Evolutionary conservation across 495 filamentous ascomycete species (phyloP), one percentile per base, ranked within the genome.

Genomic region (Lasiosphaeria hispida): DNA sequence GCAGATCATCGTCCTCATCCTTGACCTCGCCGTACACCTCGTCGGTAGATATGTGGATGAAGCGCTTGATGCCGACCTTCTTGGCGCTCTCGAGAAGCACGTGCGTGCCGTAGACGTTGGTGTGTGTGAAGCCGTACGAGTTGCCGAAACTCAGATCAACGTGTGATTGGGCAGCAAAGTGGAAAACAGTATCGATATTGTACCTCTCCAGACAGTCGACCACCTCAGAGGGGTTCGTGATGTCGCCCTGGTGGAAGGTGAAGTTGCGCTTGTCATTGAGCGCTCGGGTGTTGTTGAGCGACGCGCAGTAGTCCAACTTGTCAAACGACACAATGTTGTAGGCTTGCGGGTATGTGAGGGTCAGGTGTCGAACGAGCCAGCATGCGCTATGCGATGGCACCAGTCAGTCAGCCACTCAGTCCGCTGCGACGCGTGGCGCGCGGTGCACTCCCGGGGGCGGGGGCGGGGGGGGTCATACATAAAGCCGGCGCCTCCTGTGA

Each of bases 241-340:
- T 80, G 60, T 89, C 84, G 50, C 87, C 88, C 66, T 85, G 81
- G 64, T 88, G 80, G 66, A 91, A 91, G n/a, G 77, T 77, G 66
- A 91, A 91, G 70, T 89, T 91, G 23, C 80, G 75, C 59, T 74
- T 74, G 54, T 73, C 75, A 57, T 86, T 75, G 19, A 91, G 77
- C 35, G 72, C 71, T 4, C 80, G 73, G 10, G 85, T 87, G 70
- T 91, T 91, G 71, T 87, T 85, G 61, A 89, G 72, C 9, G 85
- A 87, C 11, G 87, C 77, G 69, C 84, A 87, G 70, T 87, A 86
- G 64, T 90, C 87, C 43, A 91, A 76, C 69, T 89, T 90, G 71
- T 91, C 88, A 61, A 90, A 88, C 13, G 85, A 89, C 39, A 91
- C 70, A 56, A 90, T 80, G 55, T 85, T 87, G 76, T 91, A 91